These are phyloP conservation scores for Micractinium conductrix DNA, from an alignment of 139 green algal genomes.

Conservation along the genomic window DNA sequence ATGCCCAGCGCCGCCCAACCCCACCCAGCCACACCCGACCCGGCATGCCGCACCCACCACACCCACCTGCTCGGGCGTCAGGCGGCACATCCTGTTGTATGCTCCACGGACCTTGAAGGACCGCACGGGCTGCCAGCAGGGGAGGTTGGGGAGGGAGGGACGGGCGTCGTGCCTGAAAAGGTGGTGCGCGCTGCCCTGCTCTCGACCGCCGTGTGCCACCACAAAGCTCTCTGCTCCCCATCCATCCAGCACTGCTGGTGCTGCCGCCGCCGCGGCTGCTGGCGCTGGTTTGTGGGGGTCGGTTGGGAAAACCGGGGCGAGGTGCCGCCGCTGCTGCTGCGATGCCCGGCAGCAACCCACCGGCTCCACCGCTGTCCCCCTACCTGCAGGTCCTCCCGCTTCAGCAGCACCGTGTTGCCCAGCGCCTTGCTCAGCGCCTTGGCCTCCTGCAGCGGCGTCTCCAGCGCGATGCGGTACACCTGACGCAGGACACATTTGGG, in stretches of 20 bases:
- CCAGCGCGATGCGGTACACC: constrained; percentile 93
- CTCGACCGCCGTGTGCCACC: too few species aligned
- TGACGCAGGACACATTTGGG: too few species aligned
- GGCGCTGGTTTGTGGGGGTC: background rate
- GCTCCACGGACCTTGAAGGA: constrained; percentile 96
- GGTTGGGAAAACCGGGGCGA: background rate
- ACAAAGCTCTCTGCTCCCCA: too few species aligned
- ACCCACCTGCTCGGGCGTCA: constrained; percentile 62
- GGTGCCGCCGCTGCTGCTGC: too few species aligned
- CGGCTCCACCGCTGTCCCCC: background rate
- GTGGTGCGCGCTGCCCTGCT: too few species aligned
- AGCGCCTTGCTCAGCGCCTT: constrained; percentile 77
- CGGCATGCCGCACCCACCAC: too few species aligned
- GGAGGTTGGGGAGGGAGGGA: too few species aligned
- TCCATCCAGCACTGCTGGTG: too few species aligned
- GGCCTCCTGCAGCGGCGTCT: constrained; percentile 87
- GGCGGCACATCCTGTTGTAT: constrained; percentile 92
- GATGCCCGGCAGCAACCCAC: background rate
- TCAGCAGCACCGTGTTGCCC: constrained; percentile 80
- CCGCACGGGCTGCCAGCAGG: constrained; percentile 83
- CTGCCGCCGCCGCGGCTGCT: background rate
- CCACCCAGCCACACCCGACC: too few species aligned
- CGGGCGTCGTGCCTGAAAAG: background rate
- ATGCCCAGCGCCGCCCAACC: too few species aligned
- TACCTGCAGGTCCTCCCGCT: constrained; percentile 88